A percentile compares a stretch with the other conserved stretches of the same genome.
Conservation (phyloP, 306 rosid species). For the Lathyrus aphaca region DNA sequence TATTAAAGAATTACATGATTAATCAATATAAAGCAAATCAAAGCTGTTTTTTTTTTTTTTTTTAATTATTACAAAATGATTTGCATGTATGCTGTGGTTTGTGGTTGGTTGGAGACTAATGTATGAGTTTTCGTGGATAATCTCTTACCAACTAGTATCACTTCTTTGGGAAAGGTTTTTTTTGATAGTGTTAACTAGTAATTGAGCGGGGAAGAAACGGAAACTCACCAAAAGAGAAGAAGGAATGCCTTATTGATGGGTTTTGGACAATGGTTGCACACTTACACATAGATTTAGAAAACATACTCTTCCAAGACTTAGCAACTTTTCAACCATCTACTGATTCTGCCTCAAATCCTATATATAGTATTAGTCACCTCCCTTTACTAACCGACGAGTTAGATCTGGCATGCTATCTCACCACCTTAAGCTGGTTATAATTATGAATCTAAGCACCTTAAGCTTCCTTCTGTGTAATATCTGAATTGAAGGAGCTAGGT, state of each 20-base stretch:
- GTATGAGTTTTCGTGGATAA: slow-evolving; percentile 12
- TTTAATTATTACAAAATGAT: background rate
- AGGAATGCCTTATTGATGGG: slow-evolving; percentile 6
- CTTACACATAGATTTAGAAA: background rate
- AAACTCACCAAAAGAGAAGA: background rate
- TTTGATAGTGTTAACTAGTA: slow-evolving; percentile 1
- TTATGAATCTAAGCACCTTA: slow-evolving; percentile 14
- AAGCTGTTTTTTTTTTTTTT: background rate
- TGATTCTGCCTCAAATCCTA: background rate
- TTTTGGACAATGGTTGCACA: background rate
- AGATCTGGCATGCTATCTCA: slow-evolving; percentile 8
- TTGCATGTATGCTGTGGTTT: slow-evolving; percentile 8
- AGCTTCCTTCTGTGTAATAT: slow-evolving; percentile 8
- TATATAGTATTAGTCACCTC: background rate
- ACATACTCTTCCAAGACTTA: background rate
- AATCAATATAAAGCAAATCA: slow-evolving; percentile 3
- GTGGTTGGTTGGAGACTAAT: slow-evolving; percentile 5
- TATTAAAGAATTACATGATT: slow-evolving; percentile 23
- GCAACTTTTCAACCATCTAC: background rate
- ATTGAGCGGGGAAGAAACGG: background rate
- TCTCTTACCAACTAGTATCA: slow-evolving; percentile 3
- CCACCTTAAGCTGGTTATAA: slow-evolving; percentile 8
- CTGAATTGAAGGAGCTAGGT: slow-evolving; percentile 6
- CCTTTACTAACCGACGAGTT: background rate
- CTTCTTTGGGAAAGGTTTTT: slow-evolving; percentile 13